phyloP scores from a whole-genome alignment of 257 asterid genomes.

The Salvia rosmarinus region DNA sequence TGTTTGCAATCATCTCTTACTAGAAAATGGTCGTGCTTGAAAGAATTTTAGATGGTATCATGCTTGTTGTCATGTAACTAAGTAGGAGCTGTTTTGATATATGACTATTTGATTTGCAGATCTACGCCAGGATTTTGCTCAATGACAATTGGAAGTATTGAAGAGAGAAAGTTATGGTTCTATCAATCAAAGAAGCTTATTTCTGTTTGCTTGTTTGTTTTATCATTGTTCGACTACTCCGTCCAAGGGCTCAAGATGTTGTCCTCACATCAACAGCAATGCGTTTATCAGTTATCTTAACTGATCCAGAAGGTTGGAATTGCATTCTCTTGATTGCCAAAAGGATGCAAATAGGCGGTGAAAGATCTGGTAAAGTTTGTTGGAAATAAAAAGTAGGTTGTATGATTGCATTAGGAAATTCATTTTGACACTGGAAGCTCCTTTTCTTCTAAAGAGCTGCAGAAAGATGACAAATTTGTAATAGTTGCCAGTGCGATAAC shows the following conservation, averaged over 20 bases:
- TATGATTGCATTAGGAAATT: slow-evolving; percentile 68
- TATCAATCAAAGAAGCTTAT: slow-evolving; percentile 82
- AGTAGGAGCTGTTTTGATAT: slow-evolving; percentile 31
- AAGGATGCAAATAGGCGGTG: slow-evolving; percentile 62
- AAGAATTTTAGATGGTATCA: slow-evolving; percentile 4
- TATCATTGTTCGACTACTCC: slow-evolving; percentile 64
- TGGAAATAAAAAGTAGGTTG: slow-evolving; percentile 67
- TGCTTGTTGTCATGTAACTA: slow-evolving; percentile 10
- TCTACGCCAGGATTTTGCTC: slow-evolving; percentile 64
- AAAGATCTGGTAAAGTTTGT: slow-evolving; percentile 60
- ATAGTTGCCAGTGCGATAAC: slow-evolving; percentile 86
- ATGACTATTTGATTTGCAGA: slow-evolving; percentile 52
- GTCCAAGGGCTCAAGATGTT: slow-evolving; percentile 47
- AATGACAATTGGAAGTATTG: slow-evolving; percentile 65
- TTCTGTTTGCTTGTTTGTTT: slow-evolving; percentile 66
- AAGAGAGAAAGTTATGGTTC: slow-evolving; percentile 77
- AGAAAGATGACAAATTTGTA: slow-evolving; percentile 71
- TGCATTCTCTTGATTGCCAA: slow-evolving; percentile 44
- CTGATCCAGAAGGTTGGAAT: slow-evolving; percentile 90
- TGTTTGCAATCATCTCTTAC: background rate
- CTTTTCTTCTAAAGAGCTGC: slow-evolving; percentile 51
- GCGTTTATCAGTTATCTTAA: slow-evolving; percentile 86
- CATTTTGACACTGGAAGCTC: slow-evolving; percentile 61
- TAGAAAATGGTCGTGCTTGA: slow-evolving; percentile 2
- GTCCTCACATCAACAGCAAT: slow-evolving; percentile 69